Evolutionary conservation across 108 stramenopile genomes (phyloP).

Genomic region (Cyclotella choctawhatcheeana): DNA sequence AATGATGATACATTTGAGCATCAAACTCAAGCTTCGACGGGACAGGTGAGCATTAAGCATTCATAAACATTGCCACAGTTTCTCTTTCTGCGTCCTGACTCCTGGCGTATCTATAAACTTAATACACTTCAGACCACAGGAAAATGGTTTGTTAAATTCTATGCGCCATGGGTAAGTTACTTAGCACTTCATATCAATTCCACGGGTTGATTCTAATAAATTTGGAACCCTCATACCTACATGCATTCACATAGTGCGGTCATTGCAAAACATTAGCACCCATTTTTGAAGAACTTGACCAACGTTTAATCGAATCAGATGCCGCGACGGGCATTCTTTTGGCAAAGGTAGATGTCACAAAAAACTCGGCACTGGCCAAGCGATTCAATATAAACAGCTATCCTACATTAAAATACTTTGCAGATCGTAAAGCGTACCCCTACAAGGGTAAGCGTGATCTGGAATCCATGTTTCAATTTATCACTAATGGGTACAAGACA

Average conservation of each 20-base stretch:
- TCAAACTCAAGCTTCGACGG: conserved; percentile 57
- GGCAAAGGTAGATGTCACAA: conserved; percentile 60
- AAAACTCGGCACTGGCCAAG: conserved; percentile 42
- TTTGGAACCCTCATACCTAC: too few species aligned
- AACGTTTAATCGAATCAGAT: conserved; percentile 34
- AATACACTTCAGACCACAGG: conserved; percentile 36
- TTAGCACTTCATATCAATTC: not conserved
- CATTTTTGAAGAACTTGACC: conserved; percentile 34
- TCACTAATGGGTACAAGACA: conserved; percentile 48
- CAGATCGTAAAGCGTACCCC: conserved; percentile 57
- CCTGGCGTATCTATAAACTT: not conserved
- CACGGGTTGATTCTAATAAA: too few species aligned
- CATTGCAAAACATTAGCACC: conserved; percentile 55
- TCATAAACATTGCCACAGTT: not conserved
- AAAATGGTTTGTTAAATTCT: conserved; percentile 57
- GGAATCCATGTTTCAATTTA: conserved; percentile 49
- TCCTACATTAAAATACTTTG: conserved; percentile 64
- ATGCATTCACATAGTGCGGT: too few species aligned
- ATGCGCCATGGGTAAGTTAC: conserved; percentile 49
- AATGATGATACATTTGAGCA: conserved; percentile 57
- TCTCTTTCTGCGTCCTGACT: not conserved
- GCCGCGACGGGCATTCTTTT: conserved; percentile 51
- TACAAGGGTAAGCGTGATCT: conserved; percentile 49
- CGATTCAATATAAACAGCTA: conserved; percentile 55
- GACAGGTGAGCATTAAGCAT: conserved; percentile 12